These are phyloP conservation scores for Rhytidhysteron rufulum DNA, from an alignment of 2,329 filamentous ascomycete species.

Conservation along the genomic window DNA sequence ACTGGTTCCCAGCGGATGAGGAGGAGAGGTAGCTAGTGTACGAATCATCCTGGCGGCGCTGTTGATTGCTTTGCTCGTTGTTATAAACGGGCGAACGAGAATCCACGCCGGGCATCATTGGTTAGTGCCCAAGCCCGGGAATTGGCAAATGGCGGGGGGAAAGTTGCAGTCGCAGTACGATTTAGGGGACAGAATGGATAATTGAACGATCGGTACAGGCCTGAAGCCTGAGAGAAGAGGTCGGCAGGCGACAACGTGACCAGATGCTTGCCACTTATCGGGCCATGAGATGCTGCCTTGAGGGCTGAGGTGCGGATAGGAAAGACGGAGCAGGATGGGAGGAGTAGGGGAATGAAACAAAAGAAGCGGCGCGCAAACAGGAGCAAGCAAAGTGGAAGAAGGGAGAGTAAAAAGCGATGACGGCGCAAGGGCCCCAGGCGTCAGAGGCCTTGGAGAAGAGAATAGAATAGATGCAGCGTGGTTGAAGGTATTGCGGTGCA, in stretches of 20 bases:
- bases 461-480: background rate
- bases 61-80: constrained; percentile 25
- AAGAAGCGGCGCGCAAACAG: background rate
- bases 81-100: constrained; percentile 29
- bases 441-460: background rate
- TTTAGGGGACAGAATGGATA: too few relatives aligned
- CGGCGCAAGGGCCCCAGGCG: background rate
- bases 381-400: background rate
- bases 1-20: constrained; percentile 17
- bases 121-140: constrained; percentile 10
- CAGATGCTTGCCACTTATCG: constrained; percentile 1
- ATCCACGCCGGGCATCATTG: constrained; percentile 30
- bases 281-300: constrained; percentile 2
- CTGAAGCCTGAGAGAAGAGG: background rate
- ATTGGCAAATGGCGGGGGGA: constrained; percentile 21
- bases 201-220: too few relatives aligned
- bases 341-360: background rate
- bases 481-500: background rate
- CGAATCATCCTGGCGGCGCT: constrained; percentile 28
- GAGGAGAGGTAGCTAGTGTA: constrained; percentile 21
- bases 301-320: constrained; percentile 1
- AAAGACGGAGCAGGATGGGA: background rate
- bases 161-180: too few relatives aligned
- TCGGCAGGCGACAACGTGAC: constrained; percentile 2
- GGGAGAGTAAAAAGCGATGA: constrained; percentile 1